Percentiles rank a stretch among this genome's conserved stretches.
Conservation (phyloP, 306 rosid genomes). For the Corylus heterophylla region DNA sequence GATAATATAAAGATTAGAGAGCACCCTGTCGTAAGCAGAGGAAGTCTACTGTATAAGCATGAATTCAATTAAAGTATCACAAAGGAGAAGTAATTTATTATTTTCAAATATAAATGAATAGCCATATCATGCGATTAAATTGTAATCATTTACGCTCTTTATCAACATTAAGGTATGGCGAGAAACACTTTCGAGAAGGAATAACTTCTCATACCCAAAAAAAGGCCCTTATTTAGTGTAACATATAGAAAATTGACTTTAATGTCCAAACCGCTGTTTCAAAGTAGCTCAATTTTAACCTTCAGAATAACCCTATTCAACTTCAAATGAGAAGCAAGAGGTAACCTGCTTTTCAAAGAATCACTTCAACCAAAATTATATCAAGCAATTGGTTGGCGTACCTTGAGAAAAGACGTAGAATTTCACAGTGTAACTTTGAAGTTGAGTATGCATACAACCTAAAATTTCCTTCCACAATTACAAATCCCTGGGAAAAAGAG, state of each 20-base stretch:
- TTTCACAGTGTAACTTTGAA: slow-evolving; percentile 90
- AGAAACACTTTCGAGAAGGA: slow-evolving; percentile 14
- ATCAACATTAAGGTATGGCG: slow-evolving; percentile 1
- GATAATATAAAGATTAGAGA: neutral
- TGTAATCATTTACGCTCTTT: neutral
- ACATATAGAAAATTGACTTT: neutral
- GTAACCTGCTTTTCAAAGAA: neutral
- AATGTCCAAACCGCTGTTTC: neutral
- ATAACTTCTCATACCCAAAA: slow-evolving; percentile 12
- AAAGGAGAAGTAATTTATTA: no score
- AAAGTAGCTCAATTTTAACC: no score
- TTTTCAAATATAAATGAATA: no score
- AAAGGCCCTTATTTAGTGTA: neutral
- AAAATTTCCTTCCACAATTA: slow-evolving; percentile 93
- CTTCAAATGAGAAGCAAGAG: neutral
- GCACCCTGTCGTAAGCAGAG: no score
- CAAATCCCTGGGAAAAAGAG: slow-evolving; percentile 60
- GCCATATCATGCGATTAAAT: neutral
- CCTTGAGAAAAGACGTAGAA: slow-evolving; percentile 87
- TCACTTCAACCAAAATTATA: neutral
- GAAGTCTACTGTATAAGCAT: slow-evolving; percentile 12
- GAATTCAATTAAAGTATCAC: neutral
- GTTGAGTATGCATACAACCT: slow-evolving; percentile 88
- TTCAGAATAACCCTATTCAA: neutral
- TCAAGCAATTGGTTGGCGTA: slow-evolving; percentile 26